A percentile compares a stretch with the other conserved stretches of the same genome.
Conservation (phyloP, 1,139 yeast genomes). For the Waltiozyma sp. region DNA sequence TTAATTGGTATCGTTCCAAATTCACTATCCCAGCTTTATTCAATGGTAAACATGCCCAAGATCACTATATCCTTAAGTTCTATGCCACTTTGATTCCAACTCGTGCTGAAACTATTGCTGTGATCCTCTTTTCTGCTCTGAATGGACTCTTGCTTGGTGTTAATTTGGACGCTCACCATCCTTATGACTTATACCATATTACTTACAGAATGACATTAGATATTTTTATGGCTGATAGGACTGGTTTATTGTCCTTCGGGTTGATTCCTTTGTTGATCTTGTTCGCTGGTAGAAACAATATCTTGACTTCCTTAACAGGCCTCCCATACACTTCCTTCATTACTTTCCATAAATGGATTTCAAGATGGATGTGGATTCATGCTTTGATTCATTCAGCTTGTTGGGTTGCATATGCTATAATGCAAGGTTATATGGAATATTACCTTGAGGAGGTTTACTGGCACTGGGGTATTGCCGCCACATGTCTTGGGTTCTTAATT, state of each 20-base stretch:
- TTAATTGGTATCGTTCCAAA: conserved; percentile 12
- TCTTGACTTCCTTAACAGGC: conserved; percentile 36
- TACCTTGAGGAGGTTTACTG: conserved; percentile 16
- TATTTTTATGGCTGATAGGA: conserved; percentile 38
- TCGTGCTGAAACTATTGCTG: conserved; percentile 44
- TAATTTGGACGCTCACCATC: conserved; percentile 26
- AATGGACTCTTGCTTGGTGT: conserved; percentile 31
- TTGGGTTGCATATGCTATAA: conserved; percentile 23
- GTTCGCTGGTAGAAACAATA: conserved; percentile 57
- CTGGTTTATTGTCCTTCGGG: conserved; percentile 38
- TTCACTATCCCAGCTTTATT: conserved; percentile 14
- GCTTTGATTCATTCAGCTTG: conserved; percentile 40
- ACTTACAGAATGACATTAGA: not conserved
- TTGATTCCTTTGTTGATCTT: conserved; percentile 39
- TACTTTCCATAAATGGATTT: conserved; percentile 53
- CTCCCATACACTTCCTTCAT: conserved; percentile 55
- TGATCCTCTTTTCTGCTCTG: conserved; percentile 36
- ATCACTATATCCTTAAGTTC: conserved; percentile 1
- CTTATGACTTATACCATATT: conserved; percentile 5
- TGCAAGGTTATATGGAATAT: conserved; percentile 9
- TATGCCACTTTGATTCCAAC: conserved; percentile 39
- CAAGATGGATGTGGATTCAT: conserved; percentile 18
- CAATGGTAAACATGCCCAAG: conserved; percentile 9
- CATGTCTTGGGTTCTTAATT: conserved; percentile 28
- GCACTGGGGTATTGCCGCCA: conserved; percentile 39